phyloP scores from a whole-genome alignment of 495 filamentous ascomycete species.

The Melanomma pulvis-pyrius region DNA sequence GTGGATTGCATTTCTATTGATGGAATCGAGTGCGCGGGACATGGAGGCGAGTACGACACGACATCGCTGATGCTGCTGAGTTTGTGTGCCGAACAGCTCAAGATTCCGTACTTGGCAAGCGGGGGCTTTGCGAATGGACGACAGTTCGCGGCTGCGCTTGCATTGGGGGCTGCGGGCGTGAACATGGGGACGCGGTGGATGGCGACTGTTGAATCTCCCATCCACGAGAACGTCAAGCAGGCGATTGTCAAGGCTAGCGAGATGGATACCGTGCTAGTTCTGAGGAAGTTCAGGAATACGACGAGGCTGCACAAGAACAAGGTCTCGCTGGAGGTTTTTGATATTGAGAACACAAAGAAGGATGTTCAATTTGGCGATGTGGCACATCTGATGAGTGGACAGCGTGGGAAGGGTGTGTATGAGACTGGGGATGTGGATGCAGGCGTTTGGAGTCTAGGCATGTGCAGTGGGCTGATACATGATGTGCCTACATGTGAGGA shows the following conservation, averaged over 20 bases:
- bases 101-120: conserved; percentile 86
- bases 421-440: conserved; percentile 83
- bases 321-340: conserved; percentile 73
- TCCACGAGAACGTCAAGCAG: conserved; percentile 88
- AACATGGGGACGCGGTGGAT: conserved; percentile 95
- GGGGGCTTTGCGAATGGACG: conserved; percentile 95
- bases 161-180: conserved; percentile 85
- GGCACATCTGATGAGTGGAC: conserved; percentile 82
- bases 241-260: conserved; percentile 84
- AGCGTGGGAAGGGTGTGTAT: conserved; percentile 87
- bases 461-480: conserved; percentile 67
- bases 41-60: conserved; percentile 91
- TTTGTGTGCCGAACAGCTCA: conserved; percentile 78
- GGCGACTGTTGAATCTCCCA: conserved; percentile 84
- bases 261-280: conserved; percentile 84
- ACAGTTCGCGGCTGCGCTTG: conserved; percentile 83
- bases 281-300: conserved; percentile 94
- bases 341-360: conserved; percentile 79
- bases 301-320: conserved; percentile 86
- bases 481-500: conserved; percentile 65
- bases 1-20: conserved; percentile 95
- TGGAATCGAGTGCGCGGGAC: conserved; percentile 93
- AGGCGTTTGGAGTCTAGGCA: conserved; percentile 72
- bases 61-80: conserved; percentile 91
- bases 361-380: conserved; percentile 89